A percentile compares a stretch with the other conserved stretches of the same genome.
These are phyloP conservation scores for Chlorella sp. DNA, from an alignment of 139 green algal genomes.

Conservation along the genomic window DNA sequence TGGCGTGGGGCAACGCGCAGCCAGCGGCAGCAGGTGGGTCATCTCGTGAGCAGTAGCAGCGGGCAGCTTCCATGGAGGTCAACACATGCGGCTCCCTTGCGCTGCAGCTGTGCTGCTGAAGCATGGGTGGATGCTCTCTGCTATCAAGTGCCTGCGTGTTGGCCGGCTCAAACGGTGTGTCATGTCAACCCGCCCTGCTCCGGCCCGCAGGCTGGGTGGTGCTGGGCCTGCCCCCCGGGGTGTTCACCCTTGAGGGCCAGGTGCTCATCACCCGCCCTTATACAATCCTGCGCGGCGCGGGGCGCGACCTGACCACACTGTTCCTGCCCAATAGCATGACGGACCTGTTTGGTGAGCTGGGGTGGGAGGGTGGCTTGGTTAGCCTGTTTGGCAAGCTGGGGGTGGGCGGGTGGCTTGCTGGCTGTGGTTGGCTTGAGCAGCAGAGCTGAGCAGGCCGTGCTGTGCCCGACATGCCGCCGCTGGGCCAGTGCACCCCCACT, in stretches of 20 bases:
- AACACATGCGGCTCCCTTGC: background rate
- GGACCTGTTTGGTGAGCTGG: background rate
- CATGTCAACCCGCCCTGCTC: no score
- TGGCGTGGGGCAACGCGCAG: conserved; percentile 4
- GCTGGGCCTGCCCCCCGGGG: background rate
- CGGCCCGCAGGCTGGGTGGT: conserved; percentile 3
- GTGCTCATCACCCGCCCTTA: background rate
- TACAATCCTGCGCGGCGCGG: conserved; percentile 9
- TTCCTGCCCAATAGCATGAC: conserved; percentile 9
- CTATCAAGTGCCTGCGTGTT: no score
- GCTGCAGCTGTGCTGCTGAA: no score
- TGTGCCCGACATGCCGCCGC: no score
- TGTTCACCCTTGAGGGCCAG: background rate
- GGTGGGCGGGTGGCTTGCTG: no score
- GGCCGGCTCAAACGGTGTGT: no score
- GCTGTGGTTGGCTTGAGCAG: no score
- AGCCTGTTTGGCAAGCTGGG: no score
- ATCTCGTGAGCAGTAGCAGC: background rate
- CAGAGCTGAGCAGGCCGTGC: no score
- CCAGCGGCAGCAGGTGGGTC: background rate
- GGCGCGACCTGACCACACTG: conserved; percentile 5
- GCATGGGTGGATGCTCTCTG: background rate
- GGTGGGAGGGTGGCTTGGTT: no score
- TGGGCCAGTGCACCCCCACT: no score
- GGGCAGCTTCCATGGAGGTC: background rate